Conservation (phyloP, 192 early-diverging fungal species). For the Podila verticillata region DNA sequence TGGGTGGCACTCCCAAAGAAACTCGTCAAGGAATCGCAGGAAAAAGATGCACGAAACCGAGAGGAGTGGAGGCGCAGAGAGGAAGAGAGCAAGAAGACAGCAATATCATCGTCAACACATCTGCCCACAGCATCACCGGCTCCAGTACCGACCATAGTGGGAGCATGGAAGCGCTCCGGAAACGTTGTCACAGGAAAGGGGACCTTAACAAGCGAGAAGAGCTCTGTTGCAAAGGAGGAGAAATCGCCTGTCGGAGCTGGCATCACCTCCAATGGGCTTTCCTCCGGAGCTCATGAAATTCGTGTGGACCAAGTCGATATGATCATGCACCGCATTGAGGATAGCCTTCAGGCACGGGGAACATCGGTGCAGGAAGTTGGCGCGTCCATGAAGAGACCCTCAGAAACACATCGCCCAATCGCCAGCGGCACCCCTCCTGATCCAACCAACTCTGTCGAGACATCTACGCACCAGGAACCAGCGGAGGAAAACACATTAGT, state of each 20-base stretch:
- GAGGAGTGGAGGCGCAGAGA: slow-evolving; percentile 3
- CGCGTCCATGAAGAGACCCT: neutral
- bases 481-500: neutral
- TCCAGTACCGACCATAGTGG: neutral
- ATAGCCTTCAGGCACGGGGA: slow-evolving; percentile 14
- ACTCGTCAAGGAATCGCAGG: slow-evolving; percentile 24
- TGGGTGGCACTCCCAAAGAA: slow-evolving; percentile 24
- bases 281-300: slow-evolving; percentile 3
- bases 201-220: slow-evolving; percentile 4
- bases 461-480: neutral
- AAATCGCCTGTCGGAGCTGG: neutral
- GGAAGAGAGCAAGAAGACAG: neutral
- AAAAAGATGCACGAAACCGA: slow-evolving; percentile 1
- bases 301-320: slow-evolving; percentile 24
- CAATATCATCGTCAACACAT: neutral
- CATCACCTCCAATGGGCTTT: neutral
- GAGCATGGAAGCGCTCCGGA: slow-evolving; percentile 28
- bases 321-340: slow-evolving; percentile 45
- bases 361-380: slow-evolving; percentile 11
- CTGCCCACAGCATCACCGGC: neutral
- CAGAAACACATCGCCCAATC: neutral
- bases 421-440: neutral
- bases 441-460: neutral
- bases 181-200: slow-evolving; percentile 1
- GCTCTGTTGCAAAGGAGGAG: slow-evolving; percentile 2